Evolutionary conservation across 805 yeast genomes (phyloP).

Genomic region (Lachancea sp.): DNA sequence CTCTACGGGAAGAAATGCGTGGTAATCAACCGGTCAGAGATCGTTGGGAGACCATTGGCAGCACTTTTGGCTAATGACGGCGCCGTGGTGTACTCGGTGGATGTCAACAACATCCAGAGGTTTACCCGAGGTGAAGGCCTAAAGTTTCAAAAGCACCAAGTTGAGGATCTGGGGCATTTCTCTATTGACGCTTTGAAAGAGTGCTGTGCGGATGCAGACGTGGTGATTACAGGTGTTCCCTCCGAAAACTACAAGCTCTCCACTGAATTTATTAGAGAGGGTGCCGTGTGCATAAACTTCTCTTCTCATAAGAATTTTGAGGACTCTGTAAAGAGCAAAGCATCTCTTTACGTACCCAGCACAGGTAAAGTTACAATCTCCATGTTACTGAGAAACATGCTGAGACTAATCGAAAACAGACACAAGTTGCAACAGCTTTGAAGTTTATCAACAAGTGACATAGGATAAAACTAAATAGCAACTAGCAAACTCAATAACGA

Average conservation of each 20-base stretch:
- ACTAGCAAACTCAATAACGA: no score
- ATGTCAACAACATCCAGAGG: constrained; percentile 77
- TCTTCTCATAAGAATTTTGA: constrained; percentile 83
- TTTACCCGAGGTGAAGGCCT: constrained; percentile 93
- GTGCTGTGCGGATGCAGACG: constrained; percentile 73
- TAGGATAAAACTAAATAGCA: not conserved
- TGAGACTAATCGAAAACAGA: constrained; percentile 72
- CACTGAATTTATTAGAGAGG: constrained; percentile 68
- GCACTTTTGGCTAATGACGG: constrained; percentile 96
- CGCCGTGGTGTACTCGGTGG: constrained; percentile 90
- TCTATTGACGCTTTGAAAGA: constrained; percentile 45
- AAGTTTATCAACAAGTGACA: not conserved
- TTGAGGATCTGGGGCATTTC: constrained; percentile 46
- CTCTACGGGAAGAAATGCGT: constrained; percentile 88
- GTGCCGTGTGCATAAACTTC: constrained; percentile 87
- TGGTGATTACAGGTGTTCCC: constrained; percentile 94
- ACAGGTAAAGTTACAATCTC: constrained; percentile 95
- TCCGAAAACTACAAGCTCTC: constrained; percentile 79
- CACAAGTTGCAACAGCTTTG: constrained; percentile 13
- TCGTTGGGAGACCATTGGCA: constrained; percentile 95
- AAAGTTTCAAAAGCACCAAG: constrained; percentile 74
- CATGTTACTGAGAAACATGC: constrained; percentile 83
- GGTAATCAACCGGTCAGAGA: constrained; percentile 89
- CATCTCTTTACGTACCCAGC: constrained; percentile 89
- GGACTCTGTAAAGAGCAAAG: constrained; percentile 74